Conservation (phyloP, 805 yeast species). For the Metschnikowia amazonensis region DNA sequence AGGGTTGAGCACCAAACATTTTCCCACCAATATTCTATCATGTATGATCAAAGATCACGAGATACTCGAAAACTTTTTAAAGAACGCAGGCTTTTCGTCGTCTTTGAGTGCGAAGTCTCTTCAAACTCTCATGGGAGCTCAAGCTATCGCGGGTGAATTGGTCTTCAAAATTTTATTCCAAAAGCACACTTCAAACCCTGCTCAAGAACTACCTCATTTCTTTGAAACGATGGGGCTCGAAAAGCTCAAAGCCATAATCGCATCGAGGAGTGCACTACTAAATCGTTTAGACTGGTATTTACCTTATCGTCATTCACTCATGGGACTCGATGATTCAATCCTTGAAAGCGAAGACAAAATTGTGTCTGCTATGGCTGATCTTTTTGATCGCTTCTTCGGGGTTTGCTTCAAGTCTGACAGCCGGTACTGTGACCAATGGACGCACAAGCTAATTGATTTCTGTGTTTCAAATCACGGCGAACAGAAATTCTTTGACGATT, state of each 20-base stretch:
- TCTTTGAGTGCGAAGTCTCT: conserved; percentile 1
- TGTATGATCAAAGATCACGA: conserved; percentile 9
- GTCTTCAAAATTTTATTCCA: conserved; percentile 10
- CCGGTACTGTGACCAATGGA: conserved; percentile 15
- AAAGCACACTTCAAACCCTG: background rate
- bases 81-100: background rate
- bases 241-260: conserved; percentile 15
- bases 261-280: conserved; percentile 12
- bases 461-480: conserved; percentile 1
- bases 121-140: conserved; percentile 11
- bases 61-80: conserved; percentile 8
- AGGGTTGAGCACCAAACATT: conserved; percentile 10
- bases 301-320: conserved; percentile 11
- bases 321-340: conserved; percentile 1
- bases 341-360: conserved; percentile 8
- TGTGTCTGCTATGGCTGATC: conserved; percentile 7
- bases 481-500: conserved; percentile 2
- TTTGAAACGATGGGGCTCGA: background rate
- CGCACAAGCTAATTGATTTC: conserved; percentile 7
- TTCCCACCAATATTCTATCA: conserved; percentile 9
- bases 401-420: conserved; percentile 12
- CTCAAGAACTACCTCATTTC: background rate
- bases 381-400: conserved; percentile 16
- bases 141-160: conserved; percentile 8
- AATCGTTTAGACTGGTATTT: conserved; percentile 10